phyloP scores from a whole-genome alignment of 208 protist genomes.

The Phytomonas francai region DNA sequence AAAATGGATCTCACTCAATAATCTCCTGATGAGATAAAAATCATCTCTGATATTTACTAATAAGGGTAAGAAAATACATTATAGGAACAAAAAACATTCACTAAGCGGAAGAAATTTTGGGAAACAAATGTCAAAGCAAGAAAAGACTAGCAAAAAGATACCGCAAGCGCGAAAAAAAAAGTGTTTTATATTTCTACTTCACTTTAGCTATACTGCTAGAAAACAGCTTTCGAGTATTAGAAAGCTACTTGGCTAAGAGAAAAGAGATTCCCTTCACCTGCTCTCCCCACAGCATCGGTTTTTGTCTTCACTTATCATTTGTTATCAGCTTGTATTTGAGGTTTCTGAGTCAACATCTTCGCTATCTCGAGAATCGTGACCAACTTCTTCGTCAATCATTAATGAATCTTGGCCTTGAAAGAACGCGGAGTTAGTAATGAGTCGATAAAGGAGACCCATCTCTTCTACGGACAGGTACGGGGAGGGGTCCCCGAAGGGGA shows the following conservation, averaged over 20 bases:
- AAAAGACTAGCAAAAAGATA: constrained; percentile 9
- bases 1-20: background rate
- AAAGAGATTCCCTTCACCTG: background rate
- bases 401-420: too few relatives aligned
- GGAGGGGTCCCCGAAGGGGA: too few relatives aligned
- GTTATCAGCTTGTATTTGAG: too few relatives aligned
- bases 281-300: background rate
- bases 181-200: background rate
- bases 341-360: too few relatives aligned
- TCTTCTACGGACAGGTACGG: too few relatives aligned
- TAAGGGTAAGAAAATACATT: background rate
- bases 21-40: background rate
- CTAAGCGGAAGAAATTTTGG: background rate
- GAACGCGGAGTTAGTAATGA: too few relatives aligned
- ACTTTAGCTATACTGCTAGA: background rate
- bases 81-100: background rate
- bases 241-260: background rate
- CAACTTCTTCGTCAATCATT: too few relatives aligned
- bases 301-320: too few relatives aligned
- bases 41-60: background rate
- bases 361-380: too few relatives aligned
- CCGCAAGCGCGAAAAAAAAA: background rate
- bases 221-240: background rate
- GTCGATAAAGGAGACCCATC: too few relatives aligned
- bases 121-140: background rate